Evolutionary conservation across 2,329 filamentous ascomycete species (phyloP).

Genomic region (Cercospora sojina): DNA sequence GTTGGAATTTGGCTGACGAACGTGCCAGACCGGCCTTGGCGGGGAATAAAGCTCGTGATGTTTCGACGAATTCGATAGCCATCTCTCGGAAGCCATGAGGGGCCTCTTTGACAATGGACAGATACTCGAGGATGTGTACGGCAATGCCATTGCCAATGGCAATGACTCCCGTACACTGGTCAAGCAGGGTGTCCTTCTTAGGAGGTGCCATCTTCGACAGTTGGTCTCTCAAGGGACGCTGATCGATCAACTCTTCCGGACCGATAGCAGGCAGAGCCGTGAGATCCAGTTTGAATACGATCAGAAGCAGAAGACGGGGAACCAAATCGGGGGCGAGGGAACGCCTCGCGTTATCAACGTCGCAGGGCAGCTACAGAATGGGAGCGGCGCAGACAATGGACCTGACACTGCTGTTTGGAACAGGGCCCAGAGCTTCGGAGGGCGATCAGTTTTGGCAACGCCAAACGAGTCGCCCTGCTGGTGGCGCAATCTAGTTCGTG

Average conservation of each 20-base stretch:
- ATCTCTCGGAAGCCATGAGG: conserved; percentile 59
- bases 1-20: conserved; percentile 55
- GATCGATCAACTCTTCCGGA: conserved; percentile 5
- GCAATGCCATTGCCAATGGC: conserved; percentile 63
- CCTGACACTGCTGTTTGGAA: neutral
- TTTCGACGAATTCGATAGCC: conserved; percentile 66
- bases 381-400: neutral
- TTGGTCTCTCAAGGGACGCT: neutral
- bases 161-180: conserved; percentile 60
- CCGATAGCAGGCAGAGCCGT: conserved; percentile 1
- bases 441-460: neutral
- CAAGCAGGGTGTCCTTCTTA: conserved; percentile 46
- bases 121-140: conserved; percentile 63
- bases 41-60: conserved; percentile 65
- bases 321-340: conserved; percentile 9
- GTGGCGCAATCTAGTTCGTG: conserved; percentile 7
- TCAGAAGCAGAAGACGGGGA: conserved; percentile 3
- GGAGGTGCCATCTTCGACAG: conserved; percentile 22
- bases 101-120: conserved; percentile 56
- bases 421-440: conserved; percentile 10
- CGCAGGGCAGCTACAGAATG: neutral
- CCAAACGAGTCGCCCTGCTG: neutral
- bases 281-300: conserved; percentile 3
- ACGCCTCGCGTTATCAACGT: neutral
- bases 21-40: conserved; percentile 64